phyloP scores from a whole-genome alignment of 2,329 filamentous ascomycete species.

The Plenodomus tracheiphilus region DNA sequence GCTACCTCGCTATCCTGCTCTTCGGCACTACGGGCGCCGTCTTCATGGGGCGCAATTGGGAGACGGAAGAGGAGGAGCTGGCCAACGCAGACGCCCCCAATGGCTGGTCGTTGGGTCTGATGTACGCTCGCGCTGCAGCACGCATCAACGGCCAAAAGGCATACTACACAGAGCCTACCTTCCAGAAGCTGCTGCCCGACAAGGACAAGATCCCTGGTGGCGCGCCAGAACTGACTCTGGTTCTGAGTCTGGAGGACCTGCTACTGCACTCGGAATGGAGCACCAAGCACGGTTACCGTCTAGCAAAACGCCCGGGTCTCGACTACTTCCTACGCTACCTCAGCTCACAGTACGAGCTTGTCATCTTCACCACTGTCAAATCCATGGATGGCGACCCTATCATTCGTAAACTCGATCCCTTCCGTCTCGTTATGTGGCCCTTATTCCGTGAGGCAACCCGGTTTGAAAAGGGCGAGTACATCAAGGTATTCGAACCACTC shows the following conservation, averaged over 20 bases:
- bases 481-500: constrained; percentile 70
- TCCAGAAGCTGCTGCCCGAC: constrained; percentile 88
- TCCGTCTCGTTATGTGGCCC: constrained; percentile 92
- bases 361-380: constrained; percentile 90
- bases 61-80: constrained; percentile 70
- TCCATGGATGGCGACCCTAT: constrained; percentile 83
- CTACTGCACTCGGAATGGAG: constrained; percentile 94
- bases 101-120: constrained; percentile 74
- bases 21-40: constrained; percentile 62
- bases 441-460: constrained; percentile 95
- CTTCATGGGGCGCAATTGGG: constrained; percentile 89
- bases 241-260: constrained; percentile 89
- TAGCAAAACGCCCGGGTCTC: constrained; percentile 90
- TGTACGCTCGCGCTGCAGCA: constrained; percentile 80
- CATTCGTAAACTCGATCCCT: constrained; percentile 91
- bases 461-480: constrained; percentile 92
- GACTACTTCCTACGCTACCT: constrained; percentile 98
- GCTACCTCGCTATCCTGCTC: constrained; percentile 66
- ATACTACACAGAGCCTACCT: constrained; percentile 96
- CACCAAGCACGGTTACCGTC: constrained; percentile 89
- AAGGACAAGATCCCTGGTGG: constrained; percentile 60
- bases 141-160: constrained; percentile 75
- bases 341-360: constrained; percentile 96
- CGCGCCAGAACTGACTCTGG: constrained; percentile 86
- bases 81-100: constrained; percentile 72